These are phyloP conservation scores for Russula ochroleuca DNA, from an alignment of 768 basidiomycete genomes.

Conservation along the genomic window DNA sequence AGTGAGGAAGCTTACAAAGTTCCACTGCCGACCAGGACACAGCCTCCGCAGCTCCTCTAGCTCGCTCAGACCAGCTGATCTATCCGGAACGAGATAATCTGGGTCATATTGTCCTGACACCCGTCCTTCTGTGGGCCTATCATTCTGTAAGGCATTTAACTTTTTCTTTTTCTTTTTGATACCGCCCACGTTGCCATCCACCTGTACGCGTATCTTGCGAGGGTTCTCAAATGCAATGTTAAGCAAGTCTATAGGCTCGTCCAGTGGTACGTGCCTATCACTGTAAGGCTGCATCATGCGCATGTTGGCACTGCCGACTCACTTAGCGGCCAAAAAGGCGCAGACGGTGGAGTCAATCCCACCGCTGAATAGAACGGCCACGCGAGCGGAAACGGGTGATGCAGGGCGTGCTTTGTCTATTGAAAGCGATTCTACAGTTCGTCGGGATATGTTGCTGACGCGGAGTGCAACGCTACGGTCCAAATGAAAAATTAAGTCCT, in stretches of 20 bases:
- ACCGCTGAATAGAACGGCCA: slow-evolving; percentile 91
- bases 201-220: slow-evolving; percentile 55
- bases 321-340: slow-evolving; percentile 77
- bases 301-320: slow-evolving; percentile 27
- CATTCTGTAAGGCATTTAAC: slow-evolving; percentile 26
- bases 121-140: not conserved
- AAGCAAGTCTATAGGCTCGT: slow-evolving; percentile 85
- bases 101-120: slow-evolving; percentile 23
- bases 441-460: slow-evolving; percentile 61
- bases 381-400: slow-evolving; percentile 36
- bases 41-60: slow-evolving; percentile 69
- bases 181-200: slow-evolving; percentile 45
- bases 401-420: not conserved
- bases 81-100: slow-evolving; percentile 81
- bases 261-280: slow-evolving; percentile 59
- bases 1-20: slow-evolving; percentile 54
- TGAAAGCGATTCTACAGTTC: slow-evolving; percentile 35
- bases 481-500: slow-evolving; percentile 51
- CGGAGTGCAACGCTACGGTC: slow-evolving; percentile 63
- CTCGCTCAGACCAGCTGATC: slow-evolving; percentile 74
- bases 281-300: not conserved
- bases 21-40: slow-evolving; percentile 83
- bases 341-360: slow-evolving; percentile 91
- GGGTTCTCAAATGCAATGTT: slow-evolving; percentile 97
- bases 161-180: slow-evolving; percentile 42